A percentile compares a stretch with the other conserved stretches of the same genome.
Evolutionary conservation across 2,329 filamentous ascomycete genomes (phyloP).

Genomic region (Penicillium thymicola): DNA sequence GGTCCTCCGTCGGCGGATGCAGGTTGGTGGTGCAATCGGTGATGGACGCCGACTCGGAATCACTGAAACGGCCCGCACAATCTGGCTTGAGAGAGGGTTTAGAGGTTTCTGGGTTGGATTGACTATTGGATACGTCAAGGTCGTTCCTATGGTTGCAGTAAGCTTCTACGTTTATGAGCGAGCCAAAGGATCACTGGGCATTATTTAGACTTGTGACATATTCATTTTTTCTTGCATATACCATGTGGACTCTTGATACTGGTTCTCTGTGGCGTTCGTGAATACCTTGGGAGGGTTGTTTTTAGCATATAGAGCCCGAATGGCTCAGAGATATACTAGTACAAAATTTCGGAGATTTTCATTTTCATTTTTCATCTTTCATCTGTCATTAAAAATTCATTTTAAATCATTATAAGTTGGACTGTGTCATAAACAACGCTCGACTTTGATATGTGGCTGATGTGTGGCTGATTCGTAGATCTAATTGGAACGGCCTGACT

Average conservation of each 20-base stretch:
- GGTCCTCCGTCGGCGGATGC: slow-evolving; percentile 88
- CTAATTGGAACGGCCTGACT: not conserved
- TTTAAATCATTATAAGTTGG: not conserved
- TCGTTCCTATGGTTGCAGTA: slow-evolving; percentile 81
- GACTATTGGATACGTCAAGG: slow-evolving; percentile 91
- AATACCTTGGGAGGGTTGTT: slow-evolving; percentile 8
- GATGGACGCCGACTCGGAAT: slow-evolving; percentile 79
- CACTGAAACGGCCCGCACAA: slow-evolving; percentile 70
- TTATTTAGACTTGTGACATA: slow-evolving; percentile 1
- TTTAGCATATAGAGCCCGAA: slow-evolving; percentile 14
- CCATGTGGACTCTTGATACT: slow-evolving; percentile 13
- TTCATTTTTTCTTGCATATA: slow-evolving; percentile 4
- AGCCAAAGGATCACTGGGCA: slow-evolving; percentile 59
- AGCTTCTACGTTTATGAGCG: slow-evolving; percentile 67
- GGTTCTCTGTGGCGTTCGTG: slow-evolving; percentile 21
- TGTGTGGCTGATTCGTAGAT: not conserved
- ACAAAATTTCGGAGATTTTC: not conserved
- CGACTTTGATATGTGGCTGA: not conserved
- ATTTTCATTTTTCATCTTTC: not conserved
- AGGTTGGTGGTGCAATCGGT: slow-evolving; percentile 90
- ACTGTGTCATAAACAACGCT: not conserved
- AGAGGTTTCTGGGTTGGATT: slow-evolving; percentile 88
- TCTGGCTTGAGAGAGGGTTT: slow-evolving; percentile 71
- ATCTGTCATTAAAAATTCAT: too few species aligned
- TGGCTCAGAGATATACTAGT: slow-evolving; percentile 13